phyloP scores from a whole-genome alignment of 2,329 filamentous ascomycete genomes.

The Pseudogymnoascus sp. region DNA sequence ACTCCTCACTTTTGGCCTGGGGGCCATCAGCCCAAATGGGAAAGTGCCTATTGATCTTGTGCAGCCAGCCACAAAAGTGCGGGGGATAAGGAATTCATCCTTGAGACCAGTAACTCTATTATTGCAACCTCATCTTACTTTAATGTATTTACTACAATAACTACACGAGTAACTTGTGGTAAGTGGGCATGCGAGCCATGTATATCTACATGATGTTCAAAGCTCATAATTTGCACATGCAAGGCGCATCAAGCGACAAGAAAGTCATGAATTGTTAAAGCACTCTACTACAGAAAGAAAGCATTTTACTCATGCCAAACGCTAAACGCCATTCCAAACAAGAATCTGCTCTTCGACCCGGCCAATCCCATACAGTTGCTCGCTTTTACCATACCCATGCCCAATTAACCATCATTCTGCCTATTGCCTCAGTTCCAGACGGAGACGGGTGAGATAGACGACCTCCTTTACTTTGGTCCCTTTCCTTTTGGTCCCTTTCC shows the following conservation, averaged over 20 bases:
- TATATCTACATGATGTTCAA: background rate
- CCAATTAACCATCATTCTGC: background rate
- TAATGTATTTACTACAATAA: background rate
- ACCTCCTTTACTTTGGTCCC: background rate
- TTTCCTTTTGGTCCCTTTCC: background rate
- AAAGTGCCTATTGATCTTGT: background rate
- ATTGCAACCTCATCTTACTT: background rate
- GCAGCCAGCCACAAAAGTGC: background rate
- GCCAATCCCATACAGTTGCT: background rate
- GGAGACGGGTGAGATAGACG: background rate
- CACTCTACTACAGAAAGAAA: slow-evolving; percentile 2
- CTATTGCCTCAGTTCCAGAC: background rate
- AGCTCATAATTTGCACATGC: background rate
- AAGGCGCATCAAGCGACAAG: background rate
- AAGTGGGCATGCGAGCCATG: background rate
- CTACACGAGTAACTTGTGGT: background rate
- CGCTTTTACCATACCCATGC: background rate
- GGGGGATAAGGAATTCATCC: slow-evolving; percentile 3
- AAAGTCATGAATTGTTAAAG: slow-evolving; percentile 3
- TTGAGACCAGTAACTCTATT: background rate
- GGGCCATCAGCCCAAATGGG: slow-evolving; percentile 3
- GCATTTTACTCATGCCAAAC: background rate
- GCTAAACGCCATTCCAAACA: background rate
- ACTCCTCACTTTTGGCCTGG: background rate
- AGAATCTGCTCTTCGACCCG: background rate